phyloP scores from a whole-genome alignment of 2,329 filamentous ascomycete species.

The Paraphaeosphaeria minitans region DNA sequence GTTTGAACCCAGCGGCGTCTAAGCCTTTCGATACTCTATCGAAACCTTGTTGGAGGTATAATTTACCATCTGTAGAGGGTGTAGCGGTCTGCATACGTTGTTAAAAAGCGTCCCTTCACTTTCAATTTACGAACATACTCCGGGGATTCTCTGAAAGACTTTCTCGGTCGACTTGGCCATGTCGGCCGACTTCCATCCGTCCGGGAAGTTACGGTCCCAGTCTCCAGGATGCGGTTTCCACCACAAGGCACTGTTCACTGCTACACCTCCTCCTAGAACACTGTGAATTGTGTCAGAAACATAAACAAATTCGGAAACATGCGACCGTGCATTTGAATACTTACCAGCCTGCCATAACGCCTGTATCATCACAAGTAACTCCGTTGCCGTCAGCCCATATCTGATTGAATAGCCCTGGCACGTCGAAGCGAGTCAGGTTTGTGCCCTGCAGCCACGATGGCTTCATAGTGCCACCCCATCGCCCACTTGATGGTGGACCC shows the following conservation, averaged over 20 bases:
- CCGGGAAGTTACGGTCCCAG: conserved; percentile 72
- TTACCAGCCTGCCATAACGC: conserved; percentile 69
- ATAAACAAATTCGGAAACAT: background rate
- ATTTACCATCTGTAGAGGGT: conserved; percentile 67
- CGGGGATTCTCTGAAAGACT: conserved; percentile 68
- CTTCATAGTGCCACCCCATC: conserved; percentile 65
- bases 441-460: conserved; percentile 65
- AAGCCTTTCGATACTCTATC: conserved; percentile 64
- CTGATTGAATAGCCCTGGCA: conserved; percentile 70
- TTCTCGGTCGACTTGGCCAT: conserved; percentile 61
- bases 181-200: conserved; percentile 69
- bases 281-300: conserved; percentile 9
- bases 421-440: conserved; percentile 70
- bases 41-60: conserved; percentile 68
- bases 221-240: conserved; percentile 67
- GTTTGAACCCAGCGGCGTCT: conserved; percentile 62
- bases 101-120: background rate
- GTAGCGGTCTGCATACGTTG: conserved; percentile 58
- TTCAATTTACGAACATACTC: conserved; percentile 16
- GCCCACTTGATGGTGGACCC: conserved; percentile 59
- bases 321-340: conserved; percentile 5
- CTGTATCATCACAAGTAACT: conserved; percentile 68
- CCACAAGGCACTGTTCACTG: conserved; percentile 70
- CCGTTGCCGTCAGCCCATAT: conserved; percentile 66
- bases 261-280: conserved; percentile 67